Conservation (phyloP, 768 basidiomycete species). For the Pholiota molesta region DNA sequence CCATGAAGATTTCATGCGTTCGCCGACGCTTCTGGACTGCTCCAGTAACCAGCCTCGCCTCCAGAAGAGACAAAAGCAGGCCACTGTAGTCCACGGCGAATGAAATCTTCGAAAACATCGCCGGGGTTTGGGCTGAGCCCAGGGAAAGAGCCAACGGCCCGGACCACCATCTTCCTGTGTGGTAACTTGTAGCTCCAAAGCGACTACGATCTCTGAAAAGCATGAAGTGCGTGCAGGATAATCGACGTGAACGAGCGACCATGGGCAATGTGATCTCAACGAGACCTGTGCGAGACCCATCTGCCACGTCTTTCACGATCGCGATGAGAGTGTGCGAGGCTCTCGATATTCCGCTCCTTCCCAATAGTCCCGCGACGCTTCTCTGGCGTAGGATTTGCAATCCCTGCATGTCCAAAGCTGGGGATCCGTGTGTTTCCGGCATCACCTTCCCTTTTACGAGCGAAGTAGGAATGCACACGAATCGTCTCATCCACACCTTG, state of each 20-base stretch:
- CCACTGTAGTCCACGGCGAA: slow-evolving; percentile 52
- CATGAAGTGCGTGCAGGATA: slow-evolving; percentile 11
- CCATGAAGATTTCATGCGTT: slow-evolving; percentile 59
- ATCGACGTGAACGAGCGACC: slow-evolving; percentile 23
- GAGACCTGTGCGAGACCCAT: slow-evolving; percentile 29
- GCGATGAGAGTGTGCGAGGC: slow-evolving; percentile 37
- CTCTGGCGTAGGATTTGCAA: slow-evolving; percentile 44
- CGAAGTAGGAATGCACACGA: slow-evolving; percentile 18
- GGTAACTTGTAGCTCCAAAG: slow-evolving; percentile 22
- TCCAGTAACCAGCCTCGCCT: slow-evolving; percentile 26
- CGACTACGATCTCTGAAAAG: background rate
- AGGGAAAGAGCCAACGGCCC: slow-evolving; percentile 48
- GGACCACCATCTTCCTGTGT: slow-evolving; percentile 40
- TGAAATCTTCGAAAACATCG: slow-evolving; percentile 50
- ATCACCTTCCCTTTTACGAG: slow-evolving; percentile 44
- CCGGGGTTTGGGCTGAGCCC: slow-evolving; percentile 48
- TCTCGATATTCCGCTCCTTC: slow-evolving; percentile 37
- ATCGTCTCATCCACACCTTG: slow-evolving; percentile 21
- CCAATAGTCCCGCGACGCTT: slow-evolving; percentile 46
- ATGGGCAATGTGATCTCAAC: slow-evolving; percentile 27
- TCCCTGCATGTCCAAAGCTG: slow-evolving; percentile 17
- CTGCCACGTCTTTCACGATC: slow-evolving; percentile 12
- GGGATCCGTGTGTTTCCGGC: slow-evolving; percentile 50
- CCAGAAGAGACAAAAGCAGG: slow-evolving; percentile 23
- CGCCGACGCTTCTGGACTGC: slow-evolving; percentile 54